A percentile compares a stretch with the other conserved stretches of the same genome.
Conservation (phyloP, 305 asterid species). For the Plantago coronopus region DNA sequence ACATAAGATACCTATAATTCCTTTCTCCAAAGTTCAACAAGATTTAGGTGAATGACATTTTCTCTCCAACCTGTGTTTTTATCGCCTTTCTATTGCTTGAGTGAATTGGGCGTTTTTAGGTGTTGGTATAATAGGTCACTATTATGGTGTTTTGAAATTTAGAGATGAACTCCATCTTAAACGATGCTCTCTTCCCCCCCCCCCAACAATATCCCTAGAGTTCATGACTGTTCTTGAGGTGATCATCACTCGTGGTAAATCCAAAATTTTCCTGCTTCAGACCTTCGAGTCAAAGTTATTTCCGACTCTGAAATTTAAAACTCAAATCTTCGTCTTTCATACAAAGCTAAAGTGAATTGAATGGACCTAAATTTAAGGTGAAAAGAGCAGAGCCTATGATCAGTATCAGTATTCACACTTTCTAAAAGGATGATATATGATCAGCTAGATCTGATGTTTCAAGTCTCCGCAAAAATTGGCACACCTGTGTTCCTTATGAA, state of each 20-base stretch:
- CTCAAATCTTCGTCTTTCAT: no score
- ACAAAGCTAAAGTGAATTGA: no score
- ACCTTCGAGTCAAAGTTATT: no score
- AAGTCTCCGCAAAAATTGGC: neutral
- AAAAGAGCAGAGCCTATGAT: no score
- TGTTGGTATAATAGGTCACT: neutral
- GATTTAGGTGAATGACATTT: conserved; percentile 6
- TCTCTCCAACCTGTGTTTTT: neutral
- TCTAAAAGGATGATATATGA: neutral
- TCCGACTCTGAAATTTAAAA: no score
- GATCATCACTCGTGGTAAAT: no score
- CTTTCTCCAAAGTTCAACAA: conserved; percentile 11
- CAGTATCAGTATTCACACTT: no score
- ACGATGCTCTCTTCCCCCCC: no score
- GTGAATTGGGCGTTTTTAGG: neutral
- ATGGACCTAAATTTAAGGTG: no score
- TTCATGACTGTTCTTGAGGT: no score
- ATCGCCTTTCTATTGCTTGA: conserved; percentile 6
- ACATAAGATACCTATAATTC: conserved; percentile 9
- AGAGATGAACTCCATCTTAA: neutral
- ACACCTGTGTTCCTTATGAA: neutral
- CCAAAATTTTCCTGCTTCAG: no score
- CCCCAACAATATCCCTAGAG: no score
- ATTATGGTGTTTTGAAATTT: conserved; percentile 10
- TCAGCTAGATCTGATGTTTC: neutral